Base-by-base conservation (phyloP, 202 grass and related monocot genomes). In the Eragrostis tef region DNA sequence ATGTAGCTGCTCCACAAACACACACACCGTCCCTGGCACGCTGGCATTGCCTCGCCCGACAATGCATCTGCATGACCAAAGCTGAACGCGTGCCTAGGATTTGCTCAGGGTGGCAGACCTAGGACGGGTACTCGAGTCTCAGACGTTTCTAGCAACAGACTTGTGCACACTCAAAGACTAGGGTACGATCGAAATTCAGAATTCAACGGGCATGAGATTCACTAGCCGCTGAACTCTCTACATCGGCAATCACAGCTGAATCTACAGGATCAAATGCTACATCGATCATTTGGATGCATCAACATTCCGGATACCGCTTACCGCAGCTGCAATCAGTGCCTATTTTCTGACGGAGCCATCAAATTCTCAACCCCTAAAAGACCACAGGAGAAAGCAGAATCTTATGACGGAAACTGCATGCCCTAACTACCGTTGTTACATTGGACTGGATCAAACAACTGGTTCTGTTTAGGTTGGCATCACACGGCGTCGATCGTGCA, bases 161-260 rank as follows among this genome's bases (percentile, higher is more conserved):
- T 16, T 79, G 64, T 14, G 17, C 67, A 59, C 19, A 56, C 44
- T 80, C 24, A 71, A 45, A 69, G 46, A 22, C 22, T 68, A 88
- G 69, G 60, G 20, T 44, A 17, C 14, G 29, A 56, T 73, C n/a
- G 0, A 27, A 50, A 62, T 60, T 75, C 34, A 12, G 39, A 76
- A 64, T 11, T 10, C 13, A 3, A n/a, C 0, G 2, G 24, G 14
- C 29, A 80, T 42, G 52, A 45, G 76, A 66, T 47, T 26, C 14
- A 70, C 25, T 70, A 48, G 13, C 14, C 5, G 6, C 10, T 11
- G 47, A 16, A 17, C 24, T 56, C n/a, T 26, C 41, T 9, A 57
- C 15, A 34, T 9, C 17, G 46, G 11, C 13, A 49, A 10, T 13
- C 27, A 36, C 56, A 70, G 26, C 57, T 66, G 45, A 31, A 57